Evolutionary conservation across 225 moss, liverwort and hornwort genomes (phyloP), one percentile per base, ranked within the genome.

Genomic region (Pleurozium schreberi): DNA sequence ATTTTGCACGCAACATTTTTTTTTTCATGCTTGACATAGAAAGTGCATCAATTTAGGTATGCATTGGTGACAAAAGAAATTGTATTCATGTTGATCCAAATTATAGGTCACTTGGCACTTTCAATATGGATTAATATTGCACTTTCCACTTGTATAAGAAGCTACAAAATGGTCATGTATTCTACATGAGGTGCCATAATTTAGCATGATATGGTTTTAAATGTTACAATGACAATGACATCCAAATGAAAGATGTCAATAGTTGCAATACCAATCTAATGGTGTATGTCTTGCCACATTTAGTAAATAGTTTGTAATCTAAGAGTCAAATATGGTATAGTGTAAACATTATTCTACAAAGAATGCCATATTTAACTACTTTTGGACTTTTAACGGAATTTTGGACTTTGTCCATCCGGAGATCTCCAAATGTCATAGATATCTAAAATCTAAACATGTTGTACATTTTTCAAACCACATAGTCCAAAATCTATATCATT

Each of bases 1-100:
- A 55, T 55, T 77, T 0, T 25, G 0, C 9, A 14, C 0, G 1
- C 0, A 23, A 15, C 0, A 36, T 36, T 22, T 5, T 76, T 33
- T 45, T 47, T 36, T 14, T 0, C 0, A 0, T 34, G 34, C 53
- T 53, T 23, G 52, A 23, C 2, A 36, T 23, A 77, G n/a, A 11
- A 17, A 57, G 16, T 16, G 57, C 17, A 38, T n/a, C 26, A n/a
- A 57, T 57, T n/a, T 0, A 38, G 1, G 6, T 26, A 1, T 17
- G 9, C 13, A 77, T 53, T n/a, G 9, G 55, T 53, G 16, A 77
- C 25, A 3, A 38, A 10, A 55, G 6, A 15, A 4, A 0, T 38
- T 78, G 16, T 57, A 26, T 17, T 36, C 13, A 49, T 50, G 1
- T 50, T 52, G 36, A 36, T 76, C 22, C 4, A 78, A 26, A 57